Evolutionary conservation across 2,329 filamentous ascomycete species (phyloP), one percentile per base, ranked within the genome.

Genomic region (Magnaporthiopsis rhizophila): DNA sequence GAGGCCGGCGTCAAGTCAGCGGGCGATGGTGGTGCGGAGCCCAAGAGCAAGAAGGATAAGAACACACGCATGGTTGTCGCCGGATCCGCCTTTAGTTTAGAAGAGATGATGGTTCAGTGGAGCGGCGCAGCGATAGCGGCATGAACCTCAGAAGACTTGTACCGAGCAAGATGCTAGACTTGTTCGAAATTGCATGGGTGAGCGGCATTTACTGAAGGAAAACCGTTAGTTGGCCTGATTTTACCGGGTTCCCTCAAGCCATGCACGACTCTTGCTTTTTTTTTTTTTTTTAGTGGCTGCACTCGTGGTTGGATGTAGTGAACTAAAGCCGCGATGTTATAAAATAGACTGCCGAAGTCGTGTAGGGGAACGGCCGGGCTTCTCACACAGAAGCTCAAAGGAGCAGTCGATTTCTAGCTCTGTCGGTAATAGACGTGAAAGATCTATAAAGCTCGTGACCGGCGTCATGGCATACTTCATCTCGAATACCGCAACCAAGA

Each of bases 41-140:
- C 86, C 86, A 75, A 75, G 70, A 69, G 68, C 34, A 70, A 86
- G 66, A 89, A 88, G 75, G 84, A 74, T 61, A 76, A 76, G 70
- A 69, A 70, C n/a, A 70, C 81, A 65, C 84, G 85, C 74, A 88
- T 97, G 84, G 81, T 96, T 36, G 97, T 95, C 78, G 87, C 87
- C 67, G 91, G 96, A 73, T 86, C 89, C 62, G 88, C 89, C 65
- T 79, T 87, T 71, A 95, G 90, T 71, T 90, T 92, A 1, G 93
- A 97, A 79, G 93, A 97, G 82, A 91, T 88, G 77, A 92, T 96
- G 90, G 89, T 91, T 34, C 78, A 80, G 45, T 50, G 45, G 45
- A 50, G 45, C 91, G 91, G 88, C 82, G 89, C 61, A 89, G 89
- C 5, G 84, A 82, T 2, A 86, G 87, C 21, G 89, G 91, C 69